A percentile compares a stretch with the other conserved stretches of the same genome.
These are phyloP conservation scores for Collybia sp. DNA, from an alignment of 768 basidiomycete genomes.

Conservation along the genomic window DNA sequence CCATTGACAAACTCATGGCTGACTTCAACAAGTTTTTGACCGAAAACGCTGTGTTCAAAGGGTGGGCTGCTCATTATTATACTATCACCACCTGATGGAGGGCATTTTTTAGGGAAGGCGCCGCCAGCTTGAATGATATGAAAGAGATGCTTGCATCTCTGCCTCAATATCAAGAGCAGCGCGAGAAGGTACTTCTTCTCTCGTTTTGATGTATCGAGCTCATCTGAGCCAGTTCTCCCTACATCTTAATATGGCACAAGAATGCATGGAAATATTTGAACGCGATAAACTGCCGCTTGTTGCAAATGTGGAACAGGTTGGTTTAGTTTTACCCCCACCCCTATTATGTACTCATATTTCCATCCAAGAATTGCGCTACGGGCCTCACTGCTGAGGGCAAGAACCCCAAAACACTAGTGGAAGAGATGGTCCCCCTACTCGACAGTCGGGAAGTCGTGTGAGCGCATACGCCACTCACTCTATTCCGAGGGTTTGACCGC, in stretches of 20 bases:
- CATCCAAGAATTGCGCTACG: slow-evolving; percentile 81
- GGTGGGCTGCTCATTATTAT: slow-evolving; percentile 40
- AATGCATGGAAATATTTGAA: slow-evolving; percentile 94
- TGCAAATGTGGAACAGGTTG: slow-evolving; percentile 87
- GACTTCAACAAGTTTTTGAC: slow-evolving; percentile 94
- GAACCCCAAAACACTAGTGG: slow-evolving; percentile 89
- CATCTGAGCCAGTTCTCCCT: slow-evolving; percentile 76
- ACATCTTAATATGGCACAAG: slow-evolving; percentile 96
- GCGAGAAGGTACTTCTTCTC: slow-evolving; percentile 67
- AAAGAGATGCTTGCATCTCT: slow-evolving; percentile 97
- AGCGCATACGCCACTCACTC: slow-evolving; percentile 15
- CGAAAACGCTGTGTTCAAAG: slow-evolving; percentile 93
- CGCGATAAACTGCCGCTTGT: slow-evolving; percentile 77
- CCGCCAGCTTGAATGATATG: slow-evolving; percentile 92
- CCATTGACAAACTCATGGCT: slow-evolving; percentile 93
- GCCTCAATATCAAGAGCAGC: slow-evolving; percentile 91
- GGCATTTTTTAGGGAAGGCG: slow-evolving; percentile 52
- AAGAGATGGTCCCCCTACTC: slow-evolving; percentile 97
- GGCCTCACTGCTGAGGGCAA: slow-evolving; percentile 90
- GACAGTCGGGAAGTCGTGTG: slow-evolving; percentile 85
- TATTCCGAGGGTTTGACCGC: slow-evolving; percentile 1
- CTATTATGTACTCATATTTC: neutral
- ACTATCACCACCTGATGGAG: slow-evolving; percentile 2
- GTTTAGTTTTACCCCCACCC: slow-evolving; percentile 12
- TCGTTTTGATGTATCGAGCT: neutral